These are phyloP conservation scores for Cercospora zeae-maydis DNA, from an alignment of 2,329 filamentous ascomycete genomes.

Conservation along the genomic window DNA sequence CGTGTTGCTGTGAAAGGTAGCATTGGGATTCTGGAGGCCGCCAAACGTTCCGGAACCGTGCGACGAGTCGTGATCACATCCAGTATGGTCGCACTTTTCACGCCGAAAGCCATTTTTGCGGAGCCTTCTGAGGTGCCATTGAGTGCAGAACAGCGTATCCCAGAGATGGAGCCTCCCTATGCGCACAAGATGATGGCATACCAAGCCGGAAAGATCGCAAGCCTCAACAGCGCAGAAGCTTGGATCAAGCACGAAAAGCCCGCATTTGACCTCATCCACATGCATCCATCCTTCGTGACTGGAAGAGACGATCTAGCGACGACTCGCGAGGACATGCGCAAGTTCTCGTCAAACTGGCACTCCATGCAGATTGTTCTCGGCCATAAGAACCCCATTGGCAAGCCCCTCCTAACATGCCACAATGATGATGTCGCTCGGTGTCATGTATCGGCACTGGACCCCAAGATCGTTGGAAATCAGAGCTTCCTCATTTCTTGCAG, in stretches of 20 bases:
- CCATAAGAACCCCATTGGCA: constrained; percentile 24
- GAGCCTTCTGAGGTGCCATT: constrained; percentile 9
- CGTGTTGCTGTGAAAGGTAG: constrained; percentile 38
- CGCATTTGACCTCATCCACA: constrained; percentile 32
- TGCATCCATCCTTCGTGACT: constrained; percentile 32
- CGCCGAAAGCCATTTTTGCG: constrained; percentile 12
- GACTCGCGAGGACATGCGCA: constrained; percentile 11
- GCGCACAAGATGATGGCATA: constrained; percentile 25
- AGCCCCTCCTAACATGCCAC: constrained; percentile 18
- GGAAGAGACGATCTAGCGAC: constrained; percentile 33
- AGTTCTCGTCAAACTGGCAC: constrained; percentile 6
- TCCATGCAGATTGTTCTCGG: constrained; percentile 14
- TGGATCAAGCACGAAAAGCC: constrained; percentile 28
- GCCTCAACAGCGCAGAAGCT: constrained; percentile 24
- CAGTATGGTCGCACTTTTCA: constrained; percentile 25
- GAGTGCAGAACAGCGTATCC: constrained; percentile 15
- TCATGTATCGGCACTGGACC: constrained; percentile 33
- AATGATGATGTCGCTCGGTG: constrained; percentile 34
- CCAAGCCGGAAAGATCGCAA: constrained; percentile 29
- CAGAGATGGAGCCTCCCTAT: constrained; percentile 23
- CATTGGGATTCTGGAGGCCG: constrained; percentile 39
- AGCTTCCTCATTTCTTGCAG: constrained; percentile 20
- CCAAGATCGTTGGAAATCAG: constrained; percentile 20
- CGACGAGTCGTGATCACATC: constrained; percentile 44
- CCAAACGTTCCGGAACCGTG: constrained; percentile 36